These are phyloP conservation scores for Hibiscus tridactylites DNA, from an alignment of 345 rosid species.

Conservation along the genomic window DNA sequence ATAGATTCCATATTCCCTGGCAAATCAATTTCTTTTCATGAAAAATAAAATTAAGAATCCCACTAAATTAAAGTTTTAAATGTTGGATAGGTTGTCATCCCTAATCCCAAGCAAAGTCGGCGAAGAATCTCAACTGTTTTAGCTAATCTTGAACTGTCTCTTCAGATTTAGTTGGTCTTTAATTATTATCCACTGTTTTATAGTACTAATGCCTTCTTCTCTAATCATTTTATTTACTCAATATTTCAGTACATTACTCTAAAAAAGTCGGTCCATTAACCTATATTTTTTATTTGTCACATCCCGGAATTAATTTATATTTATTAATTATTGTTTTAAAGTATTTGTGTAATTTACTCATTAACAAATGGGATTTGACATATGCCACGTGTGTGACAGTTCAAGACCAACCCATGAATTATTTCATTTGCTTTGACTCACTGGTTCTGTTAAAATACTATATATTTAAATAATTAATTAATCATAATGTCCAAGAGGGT, in stretches of 20 bases:
- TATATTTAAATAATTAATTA: not conserved
- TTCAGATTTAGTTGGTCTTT: not conserved
- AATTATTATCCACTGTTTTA: not conserved
- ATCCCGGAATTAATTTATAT: conserved; percentile 4
- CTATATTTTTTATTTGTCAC: conserved; percentile 44
- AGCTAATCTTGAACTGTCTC: conserved; percentile 27
- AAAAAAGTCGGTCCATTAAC: conserved; percentile 26
- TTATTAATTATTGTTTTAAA: not conserved
- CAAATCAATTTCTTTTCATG: not conserved
- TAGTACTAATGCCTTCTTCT: conserved; percentile 9
- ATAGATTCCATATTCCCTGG: not conserved
- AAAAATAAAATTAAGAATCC: not conserved
- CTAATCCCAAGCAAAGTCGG: conserved; percentile 44
- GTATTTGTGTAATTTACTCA: not conserved
- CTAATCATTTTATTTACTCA: not conserved
- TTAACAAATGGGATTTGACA: not conserved
- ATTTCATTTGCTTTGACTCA: not conserved
- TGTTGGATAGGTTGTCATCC: conserved; percentile 44
- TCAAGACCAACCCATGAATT: conserved; percentile 7
- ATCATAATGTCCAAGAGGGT: not conserved
- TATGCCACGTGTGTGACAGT: conserved; percentile 3
- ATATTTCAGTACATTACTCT: not conserved
- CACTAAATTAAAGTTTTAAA: conserved; percentile 17
- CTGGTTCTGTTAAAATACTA: not conserved
- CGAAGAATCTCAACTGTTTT: conserved; percentile 26